These are phyloP conservation scores for Melampsora medusae DNA, from an alignment of 1,284 basidiomycete genomes.

Conservation along the genomic window DNA sequence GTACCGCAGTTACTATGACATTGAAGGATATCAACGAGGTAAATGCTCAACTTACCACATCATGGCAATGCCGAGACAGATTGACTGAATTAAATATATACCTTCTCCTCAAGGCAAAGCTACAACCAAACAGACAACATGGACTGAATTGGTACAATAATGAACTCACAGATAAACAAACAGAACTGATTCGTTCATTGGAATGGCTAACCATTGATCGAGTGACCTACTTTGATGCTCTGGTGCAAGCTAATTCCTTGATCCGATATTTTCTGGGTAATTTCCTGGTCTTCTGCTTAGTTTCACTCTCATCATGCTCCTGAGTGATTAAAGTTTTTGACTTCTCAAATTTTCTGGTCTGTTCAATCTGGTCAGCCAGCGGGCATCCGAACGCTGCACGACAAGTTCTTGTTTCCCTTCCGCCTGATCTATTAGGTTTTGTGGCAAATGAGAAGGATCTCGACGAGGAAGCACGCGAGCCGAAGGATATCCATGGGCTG, in stretches of 20 bases:
- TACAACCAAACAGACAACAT: conserved; percentile 24
- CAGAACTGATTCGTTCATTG: conserved; percentile 74
- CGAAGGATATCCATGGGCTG: background rate
- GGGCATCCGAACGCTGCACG: conserved; percentile 72
- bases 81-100: background rate
- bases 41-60: background rate
- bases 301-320: conserved; percentile 16
- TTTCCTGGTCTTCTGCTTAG: background rate
- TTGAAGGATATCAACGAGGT: conserved; percentile 35
- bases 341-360: background rate
- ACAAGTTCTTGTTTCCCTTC: conserved; percentile 66
- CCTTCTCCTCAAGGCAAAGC: conserved; percentile 7
- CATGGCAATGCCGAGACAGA: background rate
- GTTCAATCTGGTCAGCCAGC: conserved; percentile 59
- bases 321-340: background rate
- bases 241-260: conserved; percentile 79
- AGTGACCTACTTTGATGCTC: conserved; percentile 69
- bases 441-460: conserved; percentile 29
- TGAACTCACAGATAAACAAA: conserved; percentile 42
- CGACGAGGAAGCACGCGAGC: background rate
- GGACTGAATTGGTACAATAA: conserved; percentile 27
- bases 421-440: conserved; percentile 62
- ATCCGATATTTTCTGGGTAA: conserved; percentile 80
- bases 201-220: conserved; percentile 84
- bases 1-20: conserved; percentile 41